Evolutionary conservation across 1,139 yeast genomes (phyloP), one percentile per base, ranked within the genome.

Genomic region (Suhomyces wounanorum): DNA sequence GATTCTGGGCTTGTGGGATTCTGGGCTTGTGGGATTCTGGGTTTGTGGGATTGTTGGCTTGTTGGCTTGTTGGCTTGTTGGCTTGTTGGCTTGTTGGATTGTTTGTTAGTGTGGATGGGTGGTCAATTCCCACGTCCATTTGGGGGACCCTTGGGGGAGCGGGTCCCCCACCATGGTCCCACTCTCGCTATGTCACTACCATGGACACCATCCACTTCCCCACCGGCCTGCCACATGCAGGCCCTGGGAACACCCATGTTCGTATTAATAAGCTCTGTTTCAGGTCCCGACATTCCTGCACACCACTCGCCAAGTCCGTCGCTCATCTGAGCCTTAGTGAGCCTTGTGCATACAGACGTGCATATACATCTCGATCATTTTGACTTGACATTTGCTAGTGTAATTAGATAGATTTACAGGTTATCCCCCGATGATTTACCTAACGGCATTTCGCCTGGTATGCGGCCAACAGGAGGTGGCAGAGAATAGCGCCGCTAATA

Each of bases 281-380:
- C 42, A 40, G 42, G 42, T 40, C 42, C 42, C 26, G 30, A 23
- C 11, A 2, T 16, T 40, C 42, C 42, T 25, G 42, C 33, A 40
- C 28, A 40, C 35, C 14, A 21, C 18, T 21, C 21, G 33, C 42
- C 42, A 26, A 25, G 42, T 25, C 42, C n/a, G 31, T 25, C 41
- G 17, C 30, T 25, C 41, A 38, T 38, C 41, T 23, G 25, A 38
- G 41, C 18, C 31, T 23, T 38, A 43, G 33, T 36, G 41, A 42
- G 25, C 11, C 17, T 44, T 47, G 25, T 46, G 44, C 49, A 50
- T 40, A 44, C 42, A 28, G 38, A 47, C 44, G 18, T 46, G 49
- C 52, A 50, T 49, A 43, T 44, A 16, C 47, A 47, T 50, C 52
- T 50, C 52, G 52, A 50, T 50, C 50, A 39, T 40, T 44, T 50